Conservation (phyloP, 2,329 filamentous ascomycete species). For the Macroventuria anomochaeta region DNA sequence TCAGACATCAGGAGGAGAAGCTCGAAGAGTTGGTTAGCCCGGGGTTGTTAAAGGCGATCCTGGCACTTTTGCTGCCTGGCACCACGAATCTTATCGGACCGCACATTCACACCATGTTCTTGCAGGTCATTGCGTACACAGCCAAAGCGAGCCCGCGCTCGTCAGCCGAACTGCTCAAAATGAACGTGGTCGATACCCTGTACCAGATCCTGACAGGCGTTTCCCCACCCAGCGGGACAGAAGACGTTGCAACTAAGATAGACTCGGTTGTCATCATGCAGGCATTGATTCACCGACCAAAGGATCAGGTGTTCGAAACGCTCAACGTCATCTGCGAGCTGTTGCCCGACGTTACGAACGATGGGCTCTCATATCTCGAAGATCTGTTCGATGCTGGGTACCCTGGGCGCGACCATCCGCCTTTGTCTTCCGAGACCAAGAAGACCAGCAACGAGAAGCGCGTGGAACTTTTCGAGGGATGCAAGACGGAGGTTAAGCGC, state of each 20-base stretch:
- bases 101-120: slow-evolving; percentile 94
- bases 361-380: slow-evolving; percentile 60
- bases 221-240: slow-evolving; percentile 80
- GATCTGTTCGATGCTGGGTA: slow-evolving; percentile 58
- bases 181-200: slow-evolving; percentile 95
- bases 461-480: slow-evolving; percentile 79
- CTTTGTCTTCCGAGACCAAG: slow-evolving; percentile 53
- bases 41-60: slow-evolving; percentile 81
- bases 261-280: slow-evolving; percentile 99
- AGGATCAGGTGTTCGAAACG: slow-evolving; percentile 96
- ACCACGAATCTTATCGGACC: slow-evolving; percentile 94
- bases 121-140: slow-evolving; percentile 88
- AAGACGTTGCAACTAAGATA: slow-evolving; percentile 82
- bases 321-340: slow-evolving; percentile 97
- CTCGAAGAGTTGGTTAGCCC: slow-evolving; percentile 91
- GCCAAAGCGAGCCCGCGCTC: slow-evolving; percentile 86
- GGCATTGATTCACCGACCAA: slow-evolving; percentile 90
- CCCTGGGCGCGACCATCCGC: slow-evolving; percentile 54
- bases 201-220: slow-evolving; percentile 98
- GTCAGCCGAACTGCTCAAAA: slow-evolving; percentile 89
- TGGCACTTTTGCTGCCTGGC: slow-evolving; percentile 87
- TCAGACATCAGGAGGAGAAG: slow-evolving; percentile 85
- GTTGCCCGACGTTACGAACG: slow-evolving; percentile 74
- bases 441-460: slow-evolving; percentile 78
- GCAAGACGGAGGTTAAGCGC: slow-evolving; percentile 83